Evolutionary conservation across 192 early-diverging fungal genomes (phyloP), one percentile per base, ranked within the genome.

Genomic region (Phlyctochytrium planicorne): DNA sequence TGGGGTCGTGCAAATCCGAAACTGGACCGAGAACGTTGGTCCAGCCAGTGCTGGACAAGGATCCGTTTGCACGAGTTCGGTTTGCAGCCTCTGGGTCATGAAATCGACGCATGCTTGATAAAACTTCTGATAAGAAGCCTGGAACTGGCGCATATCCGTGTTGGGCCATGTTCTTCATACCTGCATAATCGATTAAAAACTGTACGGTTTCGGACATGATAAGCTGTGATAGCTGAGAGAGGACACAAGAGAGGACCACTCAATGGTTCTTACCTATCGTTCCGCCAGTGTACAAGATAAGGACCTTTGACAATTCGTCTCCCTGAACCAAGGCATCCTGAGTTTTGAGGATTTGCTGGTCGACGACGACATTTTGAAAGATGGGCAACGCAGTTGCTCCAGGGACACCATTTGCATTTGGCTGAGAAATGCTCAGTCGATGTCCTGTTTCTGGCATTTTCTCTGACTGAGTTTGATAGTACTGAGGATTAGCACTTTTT

Each of bases 261-360:
- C 88, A 87, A 59, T 90, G 78, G 69, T 87, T 89, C 94, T 95
- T 96, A 23, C 93, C 92, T 70, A 94, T 93, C 0, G 93, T 95
- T 17, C 95, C 96, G 65, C 97, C 97, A 1, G 95, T 98, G 79
- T 98, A 99, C 33, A 96, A 90, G 12, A 97, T 73, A 27, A 98
- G 77, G 1, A 96, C 93, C 55, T 57, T 57, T 6, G 55, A 10
- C 55, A 57, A 14, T 27, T 34, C 88, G 27, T 57, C 55, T 14
- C 20, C 27, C 55, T 57, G 55, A 76, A 1, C 25, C 33, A 27
- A 62, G 3, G 6, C 50, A 23, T 65, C 33, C 17, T 1, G 53
- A 53, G 10, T 68, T 6, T 65, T 47, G 10, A 20, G 20, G 6
- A 47, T 47, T 47, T 47, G 40, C 40, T 47, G 40, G 6, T 47